Evolutionary conservation across 164 flowering plant species (phyloP).

Genomic region (Brasenia schreberi): DNA sequence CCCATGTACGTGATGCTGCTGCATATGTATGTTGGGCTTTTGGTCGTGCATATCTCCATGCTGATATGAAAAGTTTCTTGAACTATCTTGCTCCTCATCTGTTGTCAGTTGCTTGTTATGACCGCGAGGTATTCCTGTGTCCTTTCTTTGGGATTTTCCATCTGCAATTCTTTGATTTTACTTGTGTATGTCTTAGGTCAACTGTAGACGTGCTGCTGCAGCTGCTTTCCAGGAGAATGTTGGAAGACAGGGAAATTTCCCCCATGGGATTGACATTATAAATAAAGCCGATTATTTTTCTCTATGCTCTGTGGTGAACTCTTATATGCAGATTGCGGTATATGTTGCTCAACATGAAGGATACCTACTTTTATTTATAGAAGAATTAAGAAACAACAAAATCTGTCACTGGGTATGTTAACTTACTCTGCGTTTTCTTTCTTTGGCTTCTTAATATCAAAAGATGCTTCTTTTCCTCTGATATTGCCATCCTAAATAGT

Average conservation of each 20-base stretch:
- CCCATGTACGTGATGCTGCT: constrained; percentile 99
- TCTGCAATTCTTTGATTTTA: background rate
- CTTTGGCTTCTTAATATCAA: background rate
- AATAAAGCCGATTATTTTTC: constrained; percentile 94
- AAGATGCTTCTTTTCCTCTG: background rate
- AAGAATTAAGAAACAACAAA: constrained; percentile 62
- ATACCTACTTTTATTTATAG: constrained; percentile 73
- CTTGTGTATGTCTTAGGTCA: constrained; percentile 45
- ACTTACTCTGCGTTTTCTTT: constrained; percentile 1
- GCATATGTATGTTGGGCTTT: constrained; percentile 99
- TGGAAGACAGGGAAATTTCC: constrained; percentile 92
- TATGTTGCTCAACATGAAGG: constrained; percentile 71
- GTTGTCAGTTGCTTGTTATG: constrained; percentile 83
- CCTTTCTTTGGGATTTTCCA: background rate
- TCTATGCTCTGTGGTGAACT: constrained; percentile 77
- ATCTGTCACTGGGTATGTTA: constrained; percentile 86
- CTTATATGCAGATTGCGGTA: constrained; percentile 77
- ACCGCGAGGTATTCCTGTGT: constrained; percentile 67
- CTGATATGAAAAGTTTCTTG: constrained; percentile 71
- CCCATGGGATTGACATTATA: constrained; percentile 95
- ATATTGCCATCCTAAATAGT: too few species aligned
- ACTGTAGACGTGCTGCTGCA: constrained; percentile 97
- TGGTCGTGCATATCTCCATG: constrained; percentile 85
- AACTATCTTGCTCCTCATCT: constrained; percentile 88
- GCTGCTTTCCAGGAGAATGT: constrained; percentile 99